Percentiles rank a stretch among this genome's conserved stretches.
Conservation (phyloP, 164 flowering plant species). For the Vitis labrusca region DNA sequence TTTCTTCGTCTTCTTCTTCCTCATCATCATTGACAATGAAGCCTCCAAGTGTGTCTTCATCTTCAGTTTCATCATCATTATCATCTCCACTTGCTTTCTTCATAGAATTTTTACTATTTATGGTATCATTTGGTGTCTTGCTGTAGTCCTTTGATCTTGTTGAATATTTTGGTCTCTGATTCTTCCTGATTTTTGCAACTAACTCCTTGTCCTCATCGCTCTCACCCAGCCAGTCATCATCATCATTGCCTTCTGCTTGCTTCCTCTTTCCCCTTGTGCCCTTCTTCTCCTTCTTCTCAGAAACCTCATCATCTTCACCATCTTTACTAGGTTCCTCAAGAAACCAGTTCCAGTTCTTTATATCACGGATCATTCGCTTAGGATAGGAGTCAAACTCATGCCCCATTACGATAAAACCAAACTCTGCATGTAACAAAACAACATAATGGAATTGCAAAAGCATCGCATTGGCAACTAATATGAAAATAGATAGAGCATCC, state of each 20-base stretch:
- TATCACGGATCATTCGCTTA: slow-evolving; percentile 43
- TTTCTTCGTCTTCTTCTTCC: slow-evolving; percentile 30
- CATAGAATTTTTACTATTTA: slow-evolving; percentile 8
- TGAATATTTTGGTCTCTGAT: slow-evolving; percentile 37
- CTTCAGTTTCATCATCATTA: slow-evolving; percentile 46
- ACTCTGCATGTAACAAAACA: slow-evolving; percentile 55
- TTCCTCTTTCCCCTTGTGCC: slow-evolving; percentile 28
- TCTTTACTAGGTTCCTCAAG: slow-evolving; percentile 51
- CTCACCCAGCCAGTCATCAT: slow-evolving; percentile 75
- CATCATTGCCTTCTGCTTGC: slow-evolving; percentile 34
- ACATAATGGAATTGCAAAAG: neutral
- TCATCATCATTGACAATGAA: slow-evolving; percentile 70
- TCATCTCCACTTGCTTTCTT: slow-evolving; percentile 14
- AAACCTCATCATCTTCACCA: slow-evolving; percentile 45
- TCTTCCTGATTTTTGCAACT: slow-evolving; percentile 33
- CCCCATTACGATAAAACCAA: slow-evolving; percentile 80
- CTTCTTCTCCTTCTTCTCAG: slow-evolving; percentile 13
- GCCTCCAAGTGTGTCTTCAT: slow-evolving; percentile 79
- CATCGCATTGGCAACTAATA: neutral
- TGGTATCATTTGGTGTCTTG: slow-evolving; percentile 14
- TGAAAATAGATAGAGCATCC: too few species aligned
- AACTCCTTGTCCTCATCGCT: slow-evolving; percentile 58
- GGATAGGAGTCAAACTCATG: slow-evolving; percentile 74
- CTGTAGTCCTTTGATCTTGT: slow-evolving; percentile 57
- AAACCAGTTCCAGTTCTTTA: slow-evolving; percentile 81